These are phyloP conservation scores for Draba incana DNA, from an alignment of 345 rosid genomes.

Conservation along the genomic window DNA sequence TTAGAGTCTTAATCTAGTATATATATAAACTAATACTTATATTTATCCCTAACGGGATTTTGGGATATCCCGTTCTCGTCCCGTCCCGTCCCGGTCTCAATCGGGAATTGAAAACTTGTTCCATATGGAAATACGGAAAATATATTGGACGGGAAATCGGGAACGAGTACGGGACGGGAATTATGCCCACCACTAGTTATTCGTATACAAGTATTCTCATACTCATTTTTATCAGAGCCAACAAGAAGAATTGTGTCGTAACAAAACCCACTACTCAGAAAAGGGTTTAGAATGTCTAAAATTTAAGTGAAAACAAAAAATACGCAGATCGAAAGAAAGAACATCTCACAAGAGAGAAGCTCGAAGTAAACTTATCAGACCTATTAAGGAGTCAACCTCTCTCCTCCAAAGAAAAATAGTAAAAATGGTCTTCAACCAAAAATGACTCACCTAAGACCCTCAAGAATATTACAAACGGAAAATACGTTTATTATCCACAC, in stretches of 20 bases:
- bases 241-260: neutral
- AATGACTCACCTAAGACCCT: conserved; percentile 35
- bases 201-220: neutral
- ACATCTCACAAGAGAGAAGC: conserved; percentile 24
- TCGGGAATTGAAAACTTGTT: too few relatives aligned
- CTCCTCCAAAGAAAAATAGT: conserved; percentile 26
- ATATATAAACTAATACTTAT: too few relatives aligned
- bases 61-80: too few relatives aligned
- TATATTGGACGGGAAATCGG: too few relatives aligned
- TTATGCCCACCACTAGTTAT: too few relatives aligned
- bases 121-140: too few relatives aligned
- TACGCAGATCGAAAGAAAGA: conserved; percentile 1
- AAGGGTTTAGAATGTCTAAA: neutral
- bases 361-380: conserved; percentile 24
- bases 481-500: conserved; percentile 41
- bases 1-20: too few relatives aligned
- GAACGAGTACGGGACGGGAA: too few relatives aligned
- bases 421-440: conserved; percentile 36
- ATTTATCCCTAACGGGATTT: too few relatives aligned
- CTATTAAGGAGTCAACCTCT: conserved; percentile 24
- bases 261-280: neutral
- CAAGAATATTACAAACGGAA: conserved; percentile 38
- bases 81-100: too few relatives aligned
- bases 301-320: neutral
- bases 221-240: neutral